Evolutionary conservation across 2,329 filamentous ascomycete genomes (phyloP).

Genomic region (Apiospora koreana): DNA sequence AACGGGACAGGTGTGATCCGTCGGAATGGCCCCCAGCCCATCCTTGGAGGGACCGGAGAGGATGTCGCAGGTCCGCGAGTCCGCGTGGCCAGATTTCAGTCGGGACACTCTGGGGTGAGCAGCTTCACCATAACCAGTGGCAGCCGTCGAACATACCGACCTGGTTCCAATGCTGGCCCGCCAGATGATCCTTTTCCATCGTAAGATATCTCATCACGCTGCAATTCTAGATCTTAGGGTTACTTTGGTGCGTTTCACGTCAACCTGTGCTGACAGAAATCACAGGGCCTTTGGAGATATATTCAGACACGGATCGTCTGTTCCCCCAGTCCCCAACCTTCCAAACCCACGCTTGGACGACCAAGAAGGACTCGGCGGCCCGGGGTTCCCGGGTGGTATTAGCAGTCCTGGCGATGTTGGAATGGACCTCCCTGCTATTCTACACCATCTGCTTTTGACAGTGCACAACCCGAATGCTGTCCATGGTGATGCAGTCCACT

Average conservation of each 20-base stretch:
- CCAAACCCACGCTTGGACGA: conserved; percentile 13
- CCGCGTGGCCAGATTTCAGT: conserved; percentile 34
- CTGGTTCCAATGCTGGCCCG: conserved; percentile 11
- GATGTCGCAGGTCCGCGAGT: conserved; percentile 18
- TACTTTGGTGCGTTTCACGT: conserved; percentile 17
- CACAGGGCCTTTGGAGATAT: conserved; percentile 49
- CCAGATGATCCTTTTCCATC: conserved; percentile 47
- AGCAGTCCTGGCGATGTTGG: too few species aligned
- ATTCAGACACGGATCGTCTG: conserved; percentile 36
- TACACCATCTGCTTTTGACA: conserved; percentile 54
- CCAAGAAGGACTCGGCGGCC: conserved; percentile 24
- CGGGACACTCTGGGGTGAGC: conserved; percentile 37
- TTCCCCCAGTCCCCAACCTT: conserved; percentile 30
- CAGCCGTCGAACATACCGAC: conserved; percentile 25
- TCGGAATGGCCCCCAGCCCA: too few species aligned
- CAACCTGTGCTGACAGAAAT: conserved; percentile 32
- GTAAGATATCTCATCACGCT: conserved; percentile 38
- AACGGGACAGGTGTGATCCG: not conserved
- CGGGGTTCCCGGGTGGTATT: conserved; percentile 14
- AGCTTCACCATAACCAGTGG: conserved; percentile 51
- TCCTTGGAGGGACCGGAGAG: conserved; percentile 10
- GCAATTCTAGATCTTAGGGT: not conserved
- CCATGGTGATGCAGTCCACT: conserved; percentile 82
- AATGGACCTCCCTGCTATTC: conserved; percentile 37
- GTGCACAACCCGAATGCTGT: conserved; percentile 54